Conservation (phyloP, 352 stramenopile genomes). For the Phytophthora pinifolia region DNA sequence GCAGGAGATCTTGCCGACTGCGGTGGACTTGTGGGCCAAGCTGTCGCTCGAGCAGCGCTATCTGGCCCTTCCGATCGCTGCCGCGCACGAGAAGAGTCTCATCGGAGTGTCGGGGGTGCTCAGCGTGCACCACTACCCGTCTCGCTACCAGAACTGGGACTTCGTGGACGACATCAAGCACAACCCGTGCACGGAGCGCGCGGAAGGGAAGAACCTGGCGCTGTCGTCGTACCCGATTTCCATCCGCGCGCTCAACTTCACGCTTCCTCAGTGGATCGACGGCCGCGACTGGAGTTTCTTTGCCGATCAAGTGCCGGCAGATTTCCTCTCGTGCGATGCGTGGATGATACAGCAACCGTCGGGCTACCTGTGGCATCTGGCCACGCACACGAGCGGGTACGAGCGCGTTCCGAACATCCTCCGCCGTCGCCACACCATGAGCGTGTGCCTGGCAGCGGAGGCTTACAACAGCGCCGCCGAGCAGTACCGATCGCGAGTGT, state of each 20-base stretch:
- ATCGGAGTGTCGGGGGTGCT: slow-evolving; percentile 75
- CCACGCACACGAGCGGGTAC: slow-evolving; percentile 71
- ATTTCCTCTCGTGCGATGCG: slow-evolving; percentile 76
- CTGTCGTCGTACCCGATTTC: slow-evolving; percentile 77
- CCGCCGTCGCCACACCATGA: slow-evolving; percentile 72
- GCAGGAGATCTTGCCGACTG: slow-evolving; percentile 47
- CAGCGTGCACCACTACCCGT: slow-evolving; percentile 77
- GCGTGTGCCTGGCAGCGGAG: slow-evolving; percentile 60
- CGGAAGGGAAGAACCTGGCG: slow-evolving; percentile 36
- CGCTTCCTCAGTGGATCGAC: slow-evolving; percentile 76
- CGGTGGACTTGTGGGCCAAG: slow-evolving; percentile 53
- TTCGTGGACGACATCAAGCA: slow-evolving; percentile 80
- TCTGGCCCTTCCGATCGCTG: slow-evolving; percentile 68
- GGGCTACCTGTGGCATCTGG: slow-evolving; percentile 66
- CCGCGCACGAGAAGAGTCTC: slow-evolving; percentile 47
- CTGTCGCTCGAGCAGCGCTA: slow-evolving; percentile 54
- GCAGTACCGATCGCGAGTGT: slow-evolving; percentile 53
- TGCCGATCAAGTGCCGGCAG: slow-evolving; percentile 48
- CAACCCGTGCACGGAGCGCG: slow-evolving; percentile 65
- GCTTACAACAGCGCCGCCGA: slow-evolving; percentile 73
- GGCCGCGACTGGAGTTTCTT: slow-evolving; percentile 78
- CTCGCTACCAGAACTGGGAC: slow-evolving; percentile 87
- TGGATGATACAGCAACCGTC: slow-evolving; percentile 64
- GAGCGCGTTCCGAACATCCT: slow-evolving; percentile 80
- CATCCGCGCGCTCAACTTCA: slow-evolving; percentile 71